Base-by-base conservation (phyloP, 1,284 basidiomycete species). In the Heliocybe sulcata region DNA sequence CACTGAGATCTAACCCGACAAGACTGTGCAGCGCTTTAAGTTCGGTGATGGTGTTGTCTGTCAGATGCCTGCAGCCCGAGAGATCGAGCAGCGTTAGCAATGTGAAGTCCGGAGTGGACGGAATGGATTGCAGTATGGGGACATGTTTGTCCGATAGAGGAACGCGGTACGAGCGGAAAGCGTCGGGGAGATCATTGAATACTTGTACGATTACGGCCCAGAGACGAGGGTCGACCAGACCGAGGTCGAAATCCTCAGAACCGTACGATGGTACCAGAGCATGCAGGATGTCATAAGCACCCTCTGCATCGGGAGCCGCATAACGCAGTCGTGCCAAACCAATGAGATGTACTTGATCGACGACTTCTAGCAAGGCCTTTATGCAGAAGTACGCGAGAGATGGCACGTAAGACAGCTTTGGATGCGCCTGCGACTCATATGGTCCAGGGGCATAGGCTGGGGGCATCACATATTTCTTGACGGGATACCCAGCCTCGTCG, bases 171-270 rank as follows among this genome's bases (percentile, higher is more conserved):
- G 68, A 63, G 10, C 65, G 67, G 48, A 85, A 72, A 3, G 55
- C 50, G 0, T 64, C 49, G 0, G 87, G 85, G 6, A 87, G 71
- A 20, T 70, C 64, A 53, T 74, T 65, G 60, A 80, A 85, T 35
- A 86, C 60, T 61, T 87, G 87, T 2, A 77, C 69, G 26, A 90
- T 55, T 11, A 75, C 69, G 0, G 77, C 80, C 85, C 86, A 88
- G 11, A 87, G 67, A 11, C 75, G 71, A 0, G 86, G 84, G 60
- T 85, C 79, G 2, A 77, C 63, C 0, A 57, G 51, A 20, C 67
- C 60, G 55, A 67, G 52, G 56, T 67, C 61, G 55, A 72, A 65
- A 45, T 65, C 63, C n/a, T 53, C 51, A 1, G 59, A 56, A 35
- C 67, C 55, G 54, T 66, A 65, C 54, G 63, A 62, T 51, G 71